Conservation (phyloP, 2,329 filamentous ascomycete species). For the Emericellopsis cladophorae region DNA sequence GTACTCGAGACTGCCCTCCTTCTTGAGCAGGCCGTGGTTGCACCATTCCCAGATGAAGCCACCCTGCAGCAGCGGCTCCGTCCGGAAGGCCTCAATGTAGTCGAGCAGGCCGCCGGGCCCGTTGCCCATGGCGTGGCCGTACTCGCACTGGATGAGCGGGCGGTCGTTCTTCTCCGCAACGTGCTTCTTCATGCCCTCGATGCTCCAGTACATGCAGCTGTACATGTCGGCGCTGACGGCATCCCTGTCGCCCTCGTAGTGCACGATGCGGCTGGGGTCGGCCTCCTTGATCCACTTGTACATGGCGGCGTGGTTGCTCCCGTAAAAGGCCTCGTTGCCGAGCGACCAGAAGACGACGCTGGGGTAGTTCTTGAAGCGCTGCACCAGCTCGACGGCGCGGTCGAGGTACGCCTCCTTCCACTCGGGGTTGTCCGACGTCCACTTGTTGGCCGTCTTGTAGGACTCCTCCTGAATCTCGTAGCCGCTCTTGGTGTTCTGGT, state of each 20-base stretch:
- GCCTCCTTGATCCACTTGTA: slow-evolving; percentile 44
- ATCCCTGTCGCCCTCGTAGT: slow-evolving; percentile 53
- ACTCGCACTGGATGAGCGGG: slow-evolving; percentile 47
- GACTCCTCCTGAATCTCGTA: slow-evolving; percentile 35
- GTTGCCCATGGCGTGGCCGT: slow-evolving; percentile 59
- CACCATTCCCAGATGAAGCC: slow-evolving; percentile 58
- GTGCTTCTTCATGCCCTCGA: slow-evolving; percentile 37
- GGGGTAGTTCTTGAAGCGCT: slow-evolving; percentile 58
- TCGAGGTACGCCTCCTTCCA: slow-evolving; percentile 57
- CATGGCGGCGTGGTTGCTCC: slow-evolving; percentile 56
- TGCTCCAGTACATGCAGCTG: slow-evolving; percentile 52
- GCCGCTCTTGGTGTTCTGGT: slow-evolving; percentile 1
- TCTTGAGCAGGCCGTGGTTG: slow-evolving; percentile 41
- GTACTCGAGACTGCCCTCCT: slow-evolving; percentile 26
- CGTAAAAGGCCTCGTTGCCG: slow-evolving; percentile 64
- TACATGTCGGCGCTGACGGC: slow-evolving; percentile 52
- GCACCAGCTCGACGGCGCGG: slow-evolving; percentile 43
- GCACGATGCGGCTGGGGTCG: slow-evolving; percentile 47
- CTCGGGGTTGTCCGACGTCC: slow-evolving; percentile 45
- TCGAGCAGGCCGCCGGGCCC: slow-evolving; percentile 58
- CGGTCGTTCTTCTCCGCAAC: slow-evolving; percentile 32
- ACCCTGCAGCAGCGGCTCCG: slow-evolving; percentile 47
- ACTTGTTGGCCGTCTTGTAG: slow-evolving; percentile 19
- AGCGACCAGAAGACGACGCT: slow-evolving; percentile 63
- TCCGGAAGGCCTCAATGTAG: slow-evolving; percentile 51